Percentiles rank a stretch among this genome's conserved stretches.
Evolutionary conservation across 495 filamentous ascomycete species (phyloP).

Genomic region (Penicillium odoratum): DNA sequence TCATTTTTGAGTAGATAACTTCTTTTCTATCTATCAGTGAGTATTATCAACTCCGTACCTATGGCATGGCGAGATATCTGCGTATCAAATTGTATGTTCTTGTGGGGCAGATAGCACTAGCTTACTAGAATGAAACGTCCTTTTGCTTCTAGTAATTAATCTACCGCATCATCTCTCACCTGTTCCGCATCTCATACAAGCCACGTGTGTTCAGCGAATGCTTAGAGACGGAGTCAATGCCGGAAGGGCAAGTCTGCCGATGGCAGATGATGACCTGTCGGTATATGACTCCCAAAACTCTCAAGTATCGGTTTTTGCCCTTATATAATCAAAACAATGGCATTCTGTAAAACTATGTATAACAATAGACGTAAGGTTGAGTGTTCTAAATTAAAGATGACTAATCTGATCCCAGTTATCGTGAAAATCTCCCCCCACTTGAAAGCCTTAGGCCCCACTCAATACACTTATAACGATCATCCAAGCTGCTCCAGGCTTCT

Average conservation of each 20-base stretch:
- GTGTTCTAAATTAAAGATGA: no score
- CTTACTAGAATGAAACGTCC: not conserved
- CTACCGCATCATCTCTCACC: not conserved
- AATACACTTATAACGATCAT: no score
- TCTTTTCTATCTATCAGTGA: not conserved
- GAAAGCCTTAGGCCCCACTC: no score
- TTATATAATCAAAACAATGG: no score
- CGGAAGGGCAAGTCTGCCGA: not conserved
- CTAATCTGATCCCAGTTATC: no score
- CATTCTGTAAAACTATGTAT: no score
- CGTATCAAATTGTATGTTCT: not conserved
- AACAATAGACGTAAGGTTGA: no score
- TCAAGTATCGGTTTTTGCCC: no score
- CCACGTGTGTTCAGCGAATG: not conserved
- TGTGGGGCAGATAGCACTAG: not conserved
- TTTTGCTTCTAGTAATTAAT: not conserved
- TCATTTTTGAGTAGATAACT: not conserved
- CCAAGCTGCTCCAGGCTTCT: no score
- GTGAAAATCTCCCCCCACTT: no score
- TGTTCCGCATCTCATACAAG: not conserved
- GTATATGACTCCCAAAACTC: no score
- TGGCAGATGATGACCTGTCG: no score
- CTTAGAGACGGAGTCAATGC: not conserved
- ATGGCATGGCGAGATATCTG: not conserved
- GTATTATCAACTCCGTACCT: not conserved